phyloP scores from a whole-genome alignment of 2,329 filamentous ascomycete genomes.

The Diaporthe longicolla region DNA sequence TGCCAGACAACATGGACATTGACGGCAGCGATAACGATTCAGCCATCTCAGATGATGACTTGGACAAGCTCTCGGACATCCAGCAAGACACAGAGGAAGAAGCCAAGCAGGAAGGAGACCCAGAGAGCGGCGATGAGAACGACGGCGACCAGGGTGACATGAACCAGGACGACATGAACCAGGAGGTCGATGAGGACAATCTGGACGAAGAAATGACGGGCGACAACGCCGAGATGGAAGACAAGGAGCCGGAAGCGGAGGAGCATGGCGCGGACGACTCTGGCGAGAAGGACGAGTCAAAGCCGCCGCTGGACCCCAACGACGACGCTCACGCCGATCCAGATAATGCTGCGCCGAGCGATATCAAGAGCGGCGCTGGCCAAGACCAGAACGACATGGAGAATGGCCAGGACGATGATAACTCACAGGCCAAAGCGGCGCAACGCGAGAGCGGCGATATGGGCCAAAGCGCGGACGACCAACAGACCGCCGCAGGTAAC shows the following conservation, averaged over 20 bases:
- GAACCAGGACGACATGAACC: conserved; percentile 79
- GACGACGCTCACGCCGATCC: conserved; percentile 67
- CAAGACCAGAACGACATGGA: conserved; percentile 75
- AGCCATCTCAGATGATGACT: conserved; percentile 40
- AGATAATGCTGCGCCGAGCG: conserved; percentile 75
- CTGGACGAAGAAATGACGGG: conserved; percentile 41
- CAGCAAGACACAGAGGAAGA: conserved; percentile 46
- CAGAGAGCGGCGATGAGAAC: conserved; percentile 51
- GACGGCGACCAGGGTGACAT: conserved; percentile 56
- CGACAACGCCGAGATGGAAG: conserved; percentile 43
- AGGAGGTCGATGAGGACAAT: conserved; percentile 47
- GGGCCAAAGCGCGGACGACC: conserved; percentile 74
- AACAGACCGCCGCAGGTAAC: conserved; percentile 74
- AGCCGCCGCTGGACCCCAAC: conserved; percentile 53
- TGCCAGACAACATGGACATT: conserved; percentile 50
- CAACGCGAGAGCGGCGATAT: conserved; percentile 77
- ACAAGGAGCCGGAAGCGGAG: conserved; percentile 50
- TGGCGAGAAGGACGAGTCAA: conserved; percentile 59
- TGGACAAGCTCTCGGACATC: conserved; percentile 63
- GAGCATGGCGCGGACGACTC: conserved; percentile 52
- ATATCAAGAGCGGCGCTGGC: conserved; percentile 75
- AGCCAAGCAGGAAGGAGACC: conserved; percentile 48
- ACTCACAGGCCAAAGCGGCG: conserved; percentile 71
- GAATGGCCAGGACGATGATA: conserved; percentile 64
- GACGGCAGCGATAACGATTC: conserved; percentile 48